Evolutionary conservation across 2,329 filamentous ascomycete species (phyloP).

Genomic region (Fusarium sp.): DNA sequence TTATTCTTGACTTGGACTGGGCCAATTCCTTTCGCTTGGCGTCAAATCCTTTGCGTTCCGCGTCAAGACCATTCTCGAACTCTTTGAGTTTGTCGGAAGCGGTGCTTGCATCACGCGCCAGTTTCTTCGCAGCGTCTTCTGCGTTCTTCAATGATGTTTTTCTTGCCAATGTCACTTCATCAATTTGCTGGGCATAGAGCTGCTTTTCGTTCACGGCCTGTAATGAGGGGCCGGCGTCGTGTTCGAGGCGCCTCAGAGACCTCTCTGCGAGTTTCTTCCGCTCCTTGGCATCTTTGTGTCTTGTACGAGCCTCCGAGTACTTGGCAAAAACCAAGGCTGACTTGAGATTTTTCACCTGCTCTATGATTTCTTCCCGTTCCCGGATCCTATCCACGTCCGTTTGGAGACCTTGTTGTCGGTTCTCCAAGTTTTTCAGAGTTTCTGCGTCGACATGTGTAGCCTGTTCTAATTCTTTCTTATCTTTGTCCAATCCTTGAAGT

Average conservation of each 20-base stretch:
- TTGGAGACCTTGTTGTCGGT: conserved; percentile 77
- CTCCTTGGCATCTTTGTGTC: conserved; percentile 63
- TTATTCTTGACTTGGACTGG: conserved; percentile 66
- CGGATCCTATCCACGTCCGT: conserved; percentile 85
- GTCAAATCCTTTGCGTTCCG: conserved; percentile 61
- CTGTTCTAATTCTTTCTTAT: conserved; percentile 71
- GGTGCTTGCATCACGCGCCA: conserved; percentile 52
- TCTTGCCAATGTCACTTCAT: conserved; percentile 65
- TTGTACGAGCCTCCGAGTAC: conserved; percentile 66
- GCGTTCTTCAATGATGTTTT: conserved; percentile 63
- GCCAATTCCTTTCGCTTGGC: conserved; percentile 63
- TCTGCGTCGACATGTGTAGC: conserved; percentile 69
- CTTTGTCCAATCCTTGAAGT: conserved; percentile 75
- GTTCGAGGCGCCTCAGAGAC: conserved; percentile 69
- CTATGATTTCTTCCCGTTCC: conserved; percentile 76
- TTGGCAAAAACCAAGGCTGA: conserved; percentile 72
- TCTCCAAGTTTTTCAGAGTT: conserved; percentile 73
- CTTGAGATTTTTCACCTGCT: conserved; percentile 72
- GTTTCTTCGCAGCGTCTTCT: conserved; percentile 62
- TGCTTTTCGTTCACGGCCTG: conserved; percentile 76
- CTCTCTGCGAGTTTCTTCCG: conserved; percentile 63
- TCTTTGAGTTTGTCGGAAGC: conserved; percentile 55
- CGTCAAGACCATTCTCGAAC: conserved; percentile 57
- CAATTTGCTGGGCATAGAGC: conserved; percentile 69
- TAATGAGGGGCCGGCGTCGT: conserved; percentile 72